These are phyloP conservation scores for Gossypium gossypioides DNA, from an alignment of 441 rosid genomes.

Conservation along the genomic window DNA sequence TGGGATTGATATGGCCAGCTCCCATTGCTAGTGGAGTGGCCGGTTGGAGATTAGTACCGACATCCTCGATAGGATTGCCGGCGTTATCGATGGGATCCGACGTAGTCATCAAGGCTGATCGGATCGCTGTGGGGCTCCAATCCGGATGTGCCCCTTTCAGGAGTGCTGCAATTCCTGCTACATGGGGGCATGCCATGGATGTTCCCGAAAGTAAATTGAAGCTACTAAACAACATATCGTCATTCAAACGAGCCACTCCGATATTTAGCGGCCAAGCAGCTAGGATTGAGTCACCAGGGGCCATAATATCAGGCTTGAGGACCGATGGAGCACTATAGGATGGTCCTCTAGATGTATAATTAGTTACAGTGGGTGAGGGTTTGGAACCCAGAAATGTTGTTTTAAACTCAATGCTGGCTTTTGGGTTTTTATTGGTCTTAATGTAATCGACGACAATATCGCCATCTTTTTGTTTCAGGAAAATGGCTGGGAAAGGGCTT, in stretches of 20 bases:
- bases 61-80: slow-evolving; percentile 25
- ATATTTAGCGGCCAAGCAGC: slow-evolving; percentile 19
- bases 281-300: slow-evolving; percentile 20
- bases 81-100: slow-evolving; percentile 25
- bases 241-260: not conserved
- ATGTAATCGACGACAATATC: slow-evolving; percentile 21
- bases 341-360: slow-evolving; percentile 34
- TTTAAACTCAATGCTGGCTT: slow-evolving; percentile 22
- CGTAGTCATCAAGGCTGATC: slow-evolving; percentile 34
- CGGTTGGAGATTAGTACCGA: slow-evolving; percentile 29
- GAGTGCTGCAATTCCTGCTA: slow-evolving; percentile 26
- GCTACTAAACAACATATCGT: slow-evolving; percentile 16
- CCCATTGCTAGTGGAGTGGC: slow-evolving; percentile 25
- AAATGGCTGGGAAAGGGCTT: slow-evolving; percentile 21
- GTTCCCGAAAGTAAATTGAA: slow-evolving; percentile 27
- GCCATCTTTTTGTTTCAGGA: slow-evolving; percentile 14
- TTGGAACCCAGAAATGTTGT: slow-evolving; percentile 15
- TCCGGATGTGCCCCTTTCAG: slow-evolving; percentile 29
- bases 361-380: slow-evolving; percentile 24
- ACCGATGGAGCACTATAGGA: slow-evolving; percentile 26
- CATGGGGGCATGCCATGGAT: slow-evolving; percentile 37
- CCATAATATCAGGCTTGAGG: slow-evolving; percentile 11
- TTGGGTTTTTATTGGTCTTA: slow-evolving; percentile 12
- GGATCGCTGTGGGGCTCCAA: slow-evolving; percentile 30
- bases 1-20: slow-evolving; percentile 2